A percentile compares a stretch with the other conserved stretches of the same genome.
Evolutionary conservation across 2,329 filamentous ascomycete species (phyloP).

Genomic region (Lecanicillium sp.): DNA sequence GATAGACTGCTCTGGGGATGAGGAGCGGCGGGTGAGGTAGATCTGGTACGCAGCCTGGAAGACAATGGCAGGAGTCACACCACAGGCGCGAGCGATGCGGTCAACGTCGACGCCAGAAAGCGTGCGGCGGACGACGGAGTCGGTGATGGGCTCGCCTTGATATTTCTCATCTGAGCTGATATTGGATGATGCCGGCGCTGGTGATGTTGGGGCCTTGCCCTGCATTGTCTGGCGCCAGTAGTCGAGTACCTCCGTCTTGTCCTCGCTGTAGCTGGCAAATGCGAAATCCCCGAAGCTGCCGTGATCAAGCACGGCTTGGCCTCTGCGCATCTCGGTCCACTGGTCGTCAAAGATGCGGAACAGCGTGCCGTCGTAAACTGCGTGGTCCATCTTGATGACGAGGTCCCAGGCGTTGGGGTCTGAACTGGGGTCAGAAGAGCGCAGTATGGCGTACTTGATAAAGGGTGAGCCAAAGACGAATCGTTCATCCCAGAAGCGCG

Average conservation of each 20-base stretch:
- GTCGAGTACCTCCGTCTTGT: constrained; percentile 12
- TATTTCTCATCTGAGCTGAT: no score
- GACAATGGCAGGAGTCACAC: constrained; percentile 23
- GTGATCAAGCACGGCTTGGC: constrained; percentile 8
- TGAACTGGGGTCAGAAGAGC: constrained; percentile 9
- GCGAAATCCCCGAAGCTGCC: constrained; percentile 19
- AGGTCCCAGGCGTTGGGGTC: constrained; percentile 17
- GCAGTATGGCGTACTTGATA: constrained; percentile 24
- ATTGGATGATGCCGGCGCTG: constrained; percentile 4
- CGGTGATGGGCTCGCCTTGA: constrained; percentile 3
- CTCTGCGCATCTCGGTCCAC: constrained; percentile 17
- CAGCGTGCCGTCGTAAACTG: constrained; percentile 26
- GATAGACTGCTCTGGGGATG: constrained; percentile 15
- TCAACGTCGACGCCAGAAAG: constrained; percentile 11
- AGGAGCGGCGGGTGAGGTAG: constrained; percentile 16
- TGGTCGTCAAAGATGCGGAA: constrained; percentile 27
- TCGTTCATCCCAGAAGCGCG: constrained; percentile 15
- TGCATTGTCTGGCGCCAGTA: constrained; percentile 14
- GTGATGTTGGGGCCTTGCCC: constrained; percentile 2
- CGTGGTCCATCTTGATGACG: constrained; percentile 25
- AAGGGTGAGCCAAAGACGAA: constrained; percentile 24
- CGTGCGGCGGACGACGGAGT: not conserved
- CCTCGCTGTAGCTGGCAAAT: constrained; percentile 11
- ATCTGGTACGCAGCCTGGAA: constrained; percentile 26
- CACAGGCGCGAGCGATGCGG: constrained; percentile 12